Evolutionary conservation across 805 yeast genomes (phyloP).

Genomic region (Candida vartiovaarae): DNA sequence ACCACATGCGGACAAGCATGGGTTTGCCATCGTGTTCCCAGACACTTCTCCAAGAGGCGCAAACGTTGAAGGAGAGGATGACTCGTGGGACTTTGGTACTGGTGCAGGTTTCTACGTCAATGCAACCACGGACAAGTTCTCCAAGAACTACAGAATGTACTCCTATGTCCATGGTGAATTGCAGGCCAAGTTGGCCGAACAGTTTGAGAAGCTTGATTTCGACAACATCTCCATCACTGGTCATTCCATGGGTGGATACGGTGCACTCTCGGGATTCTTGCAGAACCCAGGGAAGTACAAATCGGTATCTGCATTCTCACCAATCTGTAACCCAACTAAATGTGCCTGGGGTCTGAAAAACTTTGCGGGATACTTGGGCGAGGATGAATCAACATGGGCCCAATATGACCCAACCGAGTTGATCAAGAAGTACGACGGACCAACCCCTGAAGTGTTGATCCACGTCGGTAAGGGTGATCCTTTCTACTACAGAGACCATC

Average conservation of each 20-base stretch:
- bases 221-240: conserved; percentile 74
- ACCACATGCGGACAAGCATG: conserved; percentile 69
- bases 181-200: conserved; percentile 33
- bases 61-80: conserved; percentile 70
- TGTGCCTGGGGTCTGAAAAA: conserved; percentile 88
- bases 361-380: conserved; percentile 71
- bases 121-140: conserved; percentile 70
- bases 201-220: conserved; percentile 47
- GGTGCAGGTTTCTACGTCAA: conserved; percentile 95
- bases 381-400: conserved; percentile 43
- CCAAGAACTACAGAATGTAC: conserved; percentile 76
- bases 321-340: conserved; percentile 72
- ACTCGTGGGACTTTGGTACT: conserved; percentile 83
- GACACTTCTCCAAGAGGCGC: conserved; percentile 96
- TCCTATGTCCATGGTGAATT: conserved; percentile 74
- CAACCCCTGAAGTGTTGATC: conserved; percentile 54
- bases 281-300: conserved; percentile 65
- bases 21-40: conserved; percentile 86
- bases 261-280: conserved; percentile 69
- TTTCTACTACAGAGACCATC: conserved; percentile 53
- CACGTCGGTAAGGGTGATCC: conserved; percentile 78
- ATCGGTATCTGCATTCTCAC: conserved; percentile 86
- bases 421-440: conserved; percentile 49
- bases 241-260: conserved; percentile 98
- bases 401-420: conserved; percentile 82